Evolutionary conservation across 805 yeast genomes (phyloP).

Genomic region (Kazachstania kunashirensis): DNA sequence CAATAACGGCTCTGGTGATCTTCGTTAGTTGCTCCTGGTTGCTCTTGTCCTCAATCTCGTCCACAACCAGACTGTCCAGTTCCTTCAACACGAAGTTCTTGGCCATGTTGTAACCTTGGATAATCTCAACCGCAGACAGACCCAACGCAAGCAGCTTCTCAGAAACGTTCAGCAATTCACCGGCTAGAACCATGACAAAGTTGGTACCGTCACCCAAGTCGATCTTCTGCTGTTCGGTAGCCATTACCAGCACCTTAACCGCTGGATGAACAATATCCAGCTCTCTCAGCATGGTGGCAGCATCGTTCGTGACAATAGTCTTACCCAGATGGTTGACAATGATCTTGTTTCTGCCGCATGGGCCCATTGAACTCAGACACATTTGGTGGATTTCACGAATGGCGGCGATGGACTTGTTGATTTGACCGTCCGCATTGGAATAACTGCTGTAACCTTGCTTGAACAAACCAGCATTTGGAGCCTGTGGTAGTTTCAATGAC

Average conservation of each 20-base stretch:
- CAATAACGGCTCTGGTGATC: conserved; percentile 75
- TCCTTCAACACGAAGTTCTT: conserved; percentile 59
- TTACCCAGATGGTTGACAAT: conserved; percentile 82
- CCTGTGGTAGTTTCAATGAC: conserved; percentile 86
- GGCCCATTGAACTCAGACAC: conserved; percentile 92
- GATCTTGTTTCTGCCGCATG: conserved; percentile 94
- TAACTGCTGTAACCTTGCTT: conserved; percentile 90
- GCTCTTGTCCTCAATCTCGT: conserved; percentile 39
- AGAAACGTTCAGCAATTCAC: conserved; percentile 78
- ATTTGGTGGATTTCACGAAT: conserved; percentile 86
- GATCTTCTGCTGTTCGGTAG: conserved; percentile 90
- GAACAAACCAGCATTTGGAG: conserved; percentile 88
- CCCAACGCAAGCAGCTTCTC: conserved; percentile 81
- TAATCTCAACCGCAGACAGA: conserved; percentile 47
- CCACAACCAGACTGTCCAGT: conserved; percentile 56
- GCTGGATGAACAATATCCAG: conserved; percentile 95
- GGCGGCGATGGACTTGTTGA: conserved; percentile 84
- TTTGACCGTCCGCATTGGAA: conserved; percentile 88
- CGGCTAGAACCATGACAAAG: conserved; percentile 83
- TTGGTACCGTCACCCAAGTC: conserved; percentile 98
- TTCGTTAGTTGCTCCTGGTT: conserved; percentile 51
- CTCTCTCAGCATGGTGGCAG: conserved; percentile 94
- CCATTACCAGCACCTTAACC: conserved; percentile 90
- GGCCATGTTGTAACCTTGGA: conserved; percentile 90
- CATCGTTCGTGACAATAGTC: conserved; percentile 87